Evolutionary conservation across 176 grass and related monocot species (phyloP).

Genomic region (Rhipidocladum racemiflorum): DNA sequence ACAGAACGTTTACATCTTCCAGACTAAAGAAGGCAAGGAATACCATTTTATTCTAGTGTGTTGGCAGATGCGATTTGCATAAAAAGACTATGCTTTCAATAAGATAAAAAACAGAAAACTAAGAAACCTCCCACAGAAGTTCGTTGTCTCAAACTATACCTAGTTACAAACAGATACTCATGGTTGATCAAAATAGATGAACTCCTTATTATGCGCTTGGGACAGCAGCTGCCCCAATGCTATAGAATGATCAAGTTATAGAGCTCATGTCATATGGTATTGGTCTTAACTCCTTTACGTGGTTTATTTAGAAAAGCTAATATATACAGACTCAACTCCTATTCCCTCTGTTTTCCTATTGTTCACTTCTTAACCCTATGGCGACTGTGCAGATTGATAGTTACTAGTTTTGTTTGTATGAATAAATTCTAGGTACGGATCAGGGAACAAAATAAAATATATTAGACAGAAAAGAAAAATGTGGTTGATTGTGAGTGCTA

Average conservation of each 20-base stretch:
- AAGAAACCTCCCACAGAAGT: not conserved
- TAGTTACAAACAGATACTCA: not conserved
- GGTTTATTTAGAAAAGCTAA: not conserved
- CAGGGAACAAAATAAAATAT: not conserved
- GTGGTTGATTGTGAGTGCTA: not conserved
- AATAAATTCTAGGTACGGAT: not conserved
- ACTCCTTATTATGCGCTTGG: not conserved
- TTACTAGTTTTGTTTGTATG: not conserved
- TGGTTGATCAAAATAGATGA: not conserved
- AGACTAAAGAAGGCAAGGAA: not conserved
- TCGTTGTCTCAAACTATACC: not conserved
- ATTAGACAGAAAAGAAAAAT: not conserved
- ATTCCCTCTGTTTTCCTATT: not conserved
- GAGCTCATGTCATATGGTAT: not conserved
- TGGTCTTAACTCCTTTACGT: not conserved
- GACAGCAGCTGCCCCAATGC: not conserved
- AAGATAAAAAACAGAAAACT: not conserved
- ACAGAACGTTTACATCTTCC: not conserved
- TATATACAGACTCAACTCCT: not conserved
- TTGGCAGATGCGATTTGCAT: not conserved
- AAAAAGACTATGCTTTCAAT: too few species aligned
- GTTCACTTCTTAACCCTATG: not conserved
- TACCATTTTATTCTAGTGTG: not conserved
- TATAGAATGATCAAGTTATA: conserved; percentile 1
- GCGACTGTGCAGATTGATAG: not conserved